Base-by-base conservation (phyloP, 352 stramenopile species). In the Pythium chondricola region DNA sequence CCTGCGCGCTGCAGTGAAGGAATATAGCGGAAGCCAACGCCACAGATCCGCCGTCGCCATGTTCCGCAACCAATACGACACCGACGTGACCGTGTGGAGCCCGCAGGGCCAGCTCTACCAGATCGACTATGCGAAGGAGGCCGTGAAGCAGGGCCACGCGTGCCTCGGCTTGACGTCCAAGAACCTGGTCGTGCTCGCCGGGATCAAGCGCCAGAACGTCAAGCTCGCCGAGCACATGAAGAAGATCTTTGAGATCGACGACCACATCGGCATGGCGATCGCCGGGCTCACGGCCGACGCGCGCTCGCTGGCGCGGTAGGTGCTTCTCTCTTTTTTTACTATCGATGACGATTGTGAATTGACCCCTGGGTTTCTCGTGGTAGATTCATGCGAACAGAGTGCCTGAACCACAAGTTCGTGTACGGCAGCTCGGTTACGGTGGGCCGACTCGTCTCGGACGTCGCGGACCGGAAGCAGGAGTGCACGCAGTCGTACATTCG, bases 41-140 rank as follows among this genome's bases (percentile, higher is more conserved):
- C 11, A 33, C 21, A n/a, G 11, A 33, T 9, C 4, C 20, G 24
- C 3, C 32, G 27, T n/a, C n/a, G 56, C 16, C 25, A 99, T 99
- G 97, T 99, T 99, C 74, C 87, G 95, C 56, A 99, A 99, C 75
- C 91, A 98, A 72, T 99, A 99, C 74, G 97, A 99, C 83, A 99
- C 96, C 52, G 97, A 99, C 72, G 96, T 99, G 66, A 99, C 96
- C 41, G 97, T 99, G 46, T 99, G 96, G 95, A 98, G 85, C 71
- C 96, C 97, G 25, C 96, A 99, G 81, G 97, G 96, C 31, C 95
- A 98, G 63, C 74, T 99, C 38, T 92, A 98, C 67, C 97, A 99
- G 88, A 96, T 99, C 61, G 90, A 98, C 70, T 97, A 98, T 49
- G 93, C 87, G 25, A 96, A 96, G 77, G 91, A 98, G 69, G 93